A percentile compares a stretch with the other conserved stretches of the same genome.
Evolutionary conservation across 768 basidiomycete species (phyloP).

Genomic region (Obba rivulosa): DNA sequence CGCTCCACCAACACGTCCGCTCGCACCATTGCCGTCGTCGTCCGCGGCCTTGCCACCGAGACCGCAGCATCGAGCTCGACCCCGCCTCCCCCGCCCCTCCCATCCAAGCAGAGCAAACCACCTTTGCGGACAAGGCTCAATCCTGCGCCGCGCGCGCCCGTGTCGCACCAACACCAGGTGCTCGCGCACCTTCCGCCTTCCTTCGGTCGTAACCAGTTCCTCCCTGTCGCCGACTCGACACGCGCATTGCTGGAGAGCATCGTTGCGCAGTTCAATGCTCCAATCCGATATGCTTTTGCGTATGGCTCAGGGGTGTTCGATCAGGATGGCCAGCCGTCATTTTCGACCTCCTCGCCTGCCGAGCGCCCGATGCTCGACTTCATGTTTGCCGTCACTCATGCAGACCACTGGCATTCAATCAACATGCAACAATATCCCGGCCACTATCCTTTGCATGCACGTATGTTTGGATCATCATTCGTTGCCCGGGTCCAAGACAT

Average conservation of each 20-base stretch:
- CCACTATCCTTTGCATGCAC: conserved; percentile 89
- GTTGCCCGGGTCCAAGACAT: conserved; percentile 74
- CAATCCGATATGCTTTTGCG: conserved; percentile 94
- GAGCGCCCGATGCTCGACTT: conserved; percentile 88
- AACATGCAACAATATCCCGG: conserved; percentile 89
- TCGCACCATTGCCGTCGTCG: conserved; percentile 13
- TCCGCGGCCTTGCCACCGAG: conserved; percentile 24
- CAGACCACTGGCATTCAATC: conserved; percentile 90
- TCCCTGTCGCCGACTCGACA: conserved; percentile 74
- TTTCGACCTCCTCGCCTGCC: conserved; percentile 22
- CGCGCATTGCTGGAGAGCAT: conserved; percentile 77
- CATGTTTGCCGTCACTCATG: conserved; percentile 91
- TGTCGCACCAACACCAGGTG: conserved; percentile 21
- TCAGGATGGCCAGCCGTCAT: conserved; percentile 68
- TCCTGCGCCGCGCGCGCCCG: conserved; percentile 34
- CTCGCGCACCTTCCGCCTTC: conserved; percentile 58
- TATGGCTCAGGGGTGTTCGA: conserved; percentile 96
- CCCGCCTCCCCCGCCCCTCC: conserved; percentile 29
- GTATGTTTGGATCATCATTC: conserved; percentile 77
- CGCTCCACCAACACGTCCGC: conserved; percentile 4
- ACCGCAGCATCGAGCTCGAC: conserved; percentile 18
- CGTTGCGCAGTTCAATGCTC: conserved; percentile 77
- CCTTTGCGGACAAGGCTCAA: conserved; percentile 32
- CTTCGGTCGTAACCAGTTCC: conserved; percentile 78
- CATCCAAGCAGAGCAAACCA: conserved; percentile 24